Evolutionary conservation across 768 basidiomycete genomes (phyloP), one percentile per base, ranked within the genome.

Genomic region (Pleurotus djamor): DNA sequence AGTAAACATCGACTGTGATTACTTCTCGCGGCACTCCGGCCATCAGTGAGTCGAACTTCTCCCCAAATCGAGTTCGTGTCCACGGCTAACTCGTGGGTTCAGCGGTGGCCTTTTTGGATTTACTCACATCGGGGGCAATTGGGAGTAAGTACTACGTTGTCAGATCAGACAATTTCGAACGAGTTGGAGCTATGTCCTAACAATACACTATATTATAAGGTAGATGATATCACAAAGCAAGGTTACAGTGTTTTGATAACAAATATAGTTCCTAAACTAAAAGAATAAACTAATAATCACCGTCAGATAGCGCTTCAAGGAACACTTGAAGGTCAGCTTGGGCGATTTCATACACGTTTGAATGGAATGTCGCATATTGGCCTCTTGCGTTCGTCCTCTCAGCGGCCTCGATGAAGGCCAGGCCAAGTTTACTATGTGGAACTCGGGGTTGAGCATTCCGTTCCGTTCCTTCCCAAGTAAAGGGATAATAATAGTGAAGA

Each of bases 1-100:
- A 85, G 84, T 90, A 36, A 87, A 88, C 68, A 83, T 92, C 58
- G 93, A 96, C 69, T 91, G 91, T 63, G 94, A 96, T 72, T 94
- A 88, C 71, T 95, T 96, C 69, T 92, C 90, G 12, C 80, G 89
- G 35, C 89, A 92, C 73, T 91, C 91, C 4, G 79, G 54, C 9
- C 37, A 56, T 44, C 54, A 56, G 54, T 56, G 44, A 14, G 54
- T 32, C 4, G 16, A 8, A 10, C 41, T 28, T 10, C 13, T 32
- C 7, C 13, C n/a, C 28, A 21, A n/a, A 16, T 56, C 16, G 28
- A 21, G 9, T 10, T 17, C 9, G 8, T 12, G n/a, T 28, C 1
- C 12, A 34, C 28, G 4, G 41, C 54, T 44, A 34, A 56, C 28
- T n/a, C 16, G 5, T 8, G 5, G 21, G 17, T 21, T 12, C 9